Conservation (phyloP, 495 filamentous ascomycete genomes). For the Aspergillus biplanus region DNA sequence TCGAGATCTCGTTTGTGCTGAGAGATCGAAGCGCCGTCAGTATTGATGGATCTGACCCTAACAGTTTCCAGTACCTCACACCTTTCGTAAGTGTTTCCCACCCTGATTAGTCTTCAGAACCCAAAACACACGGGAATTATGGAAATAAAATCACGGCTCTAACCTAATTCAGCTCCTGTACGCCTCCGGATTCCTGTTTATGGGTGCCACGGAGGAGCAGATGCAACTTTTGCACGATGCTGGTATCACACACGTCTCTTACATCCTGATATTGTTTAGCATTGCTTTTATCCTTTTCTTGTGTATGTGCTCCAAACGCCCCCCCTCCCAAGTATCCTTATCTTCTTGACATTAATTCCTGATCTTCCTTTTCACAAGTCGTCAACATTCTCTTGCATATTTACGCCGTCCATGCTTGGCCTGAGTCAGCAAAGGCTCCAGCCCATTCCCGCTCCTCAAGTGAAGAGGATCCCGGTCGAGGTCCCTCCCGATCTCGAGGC, state of each 20-base stretch:
- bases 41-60: constrained; percentile 63
- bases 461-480: constrained; percentile 20
- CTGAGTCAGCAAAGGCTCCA: constrained; percentile 41
- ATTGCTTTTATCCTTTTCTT: constrained; percentile 90
- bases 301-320: constrained; percentile 51
- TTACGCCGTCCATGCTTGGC: constrained; percentile 69
- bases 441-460: constrained; percentile 24
- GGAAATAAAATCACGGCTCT: constrained; percentile 16
- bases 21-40: constrained; percentile 65
- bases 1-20: constrained; percentile 90
- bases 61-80: constrained; percentile 91
- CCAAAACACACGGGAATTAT: background rate
- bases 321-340: background rate
- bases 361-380: constrained; percentile 42
- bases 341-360: background rate
- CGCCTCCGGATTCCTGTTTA: constrained; percentile 94
- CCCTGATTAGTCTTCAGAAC: too few species aligned
- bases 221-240: constrained; percentile 74
- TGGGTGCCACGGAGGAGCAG: constrained; percentile 96
- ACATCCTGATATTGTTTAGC: constrained; percentile 88
- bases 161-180: constrained; percentile 71
- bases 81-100: constrained; percentile 71
- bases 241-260: constrained; percentile 84
- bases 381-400: constrained; percentile 81
- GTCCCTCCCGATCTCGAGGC: constrained; percentile 16